Evolutionary conservation across 1,284 basidiomycete species (phyloP), one percentile per base, ranked within the genome.

Genomic region (Ganoderma meredithae): DNA sequence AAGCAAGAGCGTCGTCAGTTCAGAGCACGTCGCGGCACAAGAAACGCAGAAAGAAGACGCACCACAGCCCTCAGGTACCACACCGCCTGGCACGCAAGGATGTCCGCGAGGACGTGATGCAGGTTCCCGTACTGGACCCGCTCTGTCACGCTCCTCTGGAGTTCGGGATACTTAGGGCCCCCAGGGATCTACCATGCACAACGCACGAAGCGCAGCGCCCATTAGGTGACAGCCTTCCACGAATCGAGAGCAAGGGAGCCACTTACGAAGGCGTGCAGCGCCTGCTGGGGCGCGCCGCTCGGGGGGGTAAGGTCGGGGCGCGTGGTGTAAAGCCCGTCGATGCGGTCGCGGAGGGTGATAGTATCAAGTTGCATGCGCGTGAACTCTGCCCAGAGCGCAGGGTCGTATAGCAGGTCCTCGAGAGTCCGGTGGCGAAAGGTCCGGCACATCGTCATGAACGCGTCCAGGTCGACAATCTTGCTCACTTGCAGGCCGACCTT

Each of bases 241-340:
- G 44, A 22, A 1, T 22, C 1, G n/a, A n/a, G 9, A 1, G 5
- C 8, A 31, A 13, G 5, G 7, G 15, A 3, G 2, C 0, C 31
- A 31, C 52, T 8, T 17, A 55, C 52, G 15, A 19, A 27, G 4
- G 52, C 52, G 31, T 19, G 27, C 27, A 33, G 0, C 5, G 31
- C 52, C 19, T 33, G 52, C 47, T 22, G 19, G 44, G 9, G 3
- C 3, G 31, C 31, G 31, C 31, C 27, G 12, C 3, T 1, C 52
- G 12, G 6, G 27, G 52, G 47, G 12, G 9, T 33, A 15, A 55
- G 31, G 25, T 33, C 52, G 15, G 3, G 2, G 3, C 52, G 52
- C 13, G 31, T 31, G 31, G 27, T 31, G 27, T 31, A 31, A 31
- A 31, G 27, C 27, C 27, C 27, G 5, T 55, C 9, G 52, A 55